Base-by-base conservation (phyloP, 208 protist species). In the Trypanosoma melophagium region DNA sequence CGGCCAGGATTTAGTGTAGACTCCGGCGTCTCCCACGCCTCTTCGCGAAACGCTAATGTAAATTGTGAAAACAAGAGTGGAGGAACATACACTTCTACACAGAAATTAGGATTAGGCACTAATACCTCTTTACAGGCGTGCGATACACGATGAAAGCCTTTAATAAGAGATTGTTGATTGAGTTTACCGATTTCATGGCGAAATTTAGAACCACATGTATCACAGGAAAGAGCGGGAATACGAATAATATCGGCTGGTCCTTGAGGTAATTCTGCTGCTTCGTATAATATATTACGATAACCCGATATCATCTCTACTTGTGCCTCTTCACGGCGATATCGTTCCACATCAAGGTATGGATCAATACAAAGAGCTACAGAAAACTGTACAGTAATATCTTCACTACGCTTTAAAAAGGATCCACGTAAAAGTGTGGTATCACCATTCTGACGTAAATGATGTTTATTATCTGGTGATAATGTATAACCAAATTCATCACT, bases 301-400 rank as follows among this genome's bases (percentile, higher is more conserved):
- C 80, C 86, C 17, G 85, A 79, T 38, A 93, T 96, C 81, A 96
- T 76, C 77, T 96, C 87, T 51, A 94, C 90, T 79, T 96, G 84
- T 21, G 87, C 90, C 80, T 96, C 90, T 64, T 92, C 87, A 7
- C 87, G 81, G 13, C 79, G 85, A 60, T 82, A 91, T 49, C 74
- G 84, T 9, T 74, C 71, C 54, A 84, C 63, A 58, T 87, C 77
- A 21, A 95, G 76, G 65, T 83, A 80, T 0, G 90, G 90, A 69
- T 95, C 79, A 12, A 92, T 76, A 49, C 82, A 89, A 38, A 84
- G 54, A 0, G 79, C 76, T 4, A 81, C 61, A 49, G 55, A 50
- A 59, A 53, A 76, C 10, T 19, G 14, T 17, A 60, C 52, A 19
- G 3, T 44, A 10, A 51, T 28, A 60, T 49, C 38, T 10, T n/a